phyloP scores from a whole-genome alignment of 495 filamentous ascomycete species.

The Astrothelium macrocarpum region DNA sequence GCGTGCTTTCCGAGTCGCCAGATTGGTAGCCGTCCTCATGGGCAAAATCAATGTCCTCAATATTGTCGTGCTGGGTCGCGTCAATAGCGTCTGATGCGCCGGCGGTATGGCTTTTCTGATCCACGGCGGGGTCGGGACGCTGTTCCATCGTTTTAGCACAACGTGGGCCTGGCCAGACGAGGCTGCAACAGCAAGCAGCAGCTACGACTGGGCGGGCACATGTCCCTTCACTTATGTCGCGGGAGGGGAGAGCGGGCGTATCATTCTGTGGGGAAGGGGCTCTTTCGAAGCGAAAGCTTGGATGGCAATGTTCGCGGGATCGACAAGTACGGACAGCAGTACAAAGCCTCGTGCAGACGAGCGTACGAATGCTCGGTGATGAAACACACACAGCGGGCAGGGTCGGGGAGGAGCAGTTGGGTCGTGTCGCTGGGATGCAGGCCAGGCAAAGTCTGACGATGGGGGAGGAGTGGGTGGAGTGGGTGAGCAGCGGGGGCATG shows the following conservation, averaged over 20 bases:
- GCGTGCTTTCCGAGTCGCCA: conserved; percentile 22
- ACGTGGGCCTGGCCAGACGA: not conserved
- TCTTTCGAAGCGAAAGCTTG: not conserved
- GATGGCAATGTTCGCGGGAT: not conserved
- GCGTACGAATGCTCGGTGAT: not conserved
- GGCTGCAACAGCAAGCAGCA: not conserved
- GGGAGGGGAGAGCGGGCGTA: not conserved
- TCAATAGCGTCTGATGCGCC: not conserved
- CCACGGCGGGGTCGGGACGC: not conserved
- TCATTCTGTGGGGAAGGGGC: conserved; percentile 1
- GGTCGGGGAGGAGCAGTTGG: not conserved
- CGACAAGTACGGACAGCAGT: not conserved
- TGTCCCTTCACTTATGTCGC: not conserved
- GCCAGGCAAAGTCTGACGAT: not conserved
- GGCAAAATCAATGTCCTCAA: not conserved
- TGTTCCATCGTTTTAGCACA: not conserved
- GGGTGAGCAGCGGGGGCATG: conserved; percentile 1
- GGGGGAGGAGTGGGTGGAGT: not conserved
- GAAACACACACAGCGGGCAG: not conserved
- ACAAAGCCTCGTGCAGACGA: not conserved
- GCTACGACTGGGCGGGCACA: not conserved
- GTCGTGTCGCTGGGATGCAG: not conserved
- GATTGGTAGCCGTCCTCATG: not conserved
- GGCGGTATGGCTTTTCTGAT: not conserved
- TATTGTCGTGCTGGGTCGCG: not conserved